phyloP scores from a whole-genome alignment of 179 eudicot species.

The Beta corolliflora region DNA sequence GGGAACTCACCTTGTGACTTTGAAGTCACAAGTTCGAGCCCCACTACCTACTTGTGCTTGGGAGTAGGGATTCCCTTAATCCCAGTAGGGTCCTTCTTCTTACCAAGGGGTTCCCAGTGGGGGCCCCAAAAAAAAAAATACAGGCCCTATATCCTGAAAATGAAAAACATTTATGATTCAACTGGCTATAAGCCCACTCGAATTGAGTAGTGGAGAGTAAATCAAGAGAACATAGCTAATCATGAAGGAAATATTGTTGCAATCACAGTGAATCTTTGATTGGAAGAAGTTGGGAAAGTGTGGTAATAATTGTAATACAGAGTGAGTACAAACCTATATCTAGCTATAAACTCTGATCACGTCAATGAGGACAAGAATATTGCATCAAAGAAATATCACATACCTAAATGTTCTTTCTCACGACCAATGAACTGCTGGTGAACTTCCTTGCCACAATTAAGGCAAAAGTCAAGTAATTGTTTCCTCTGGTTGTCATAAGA shows the following conservation, averaged over 20 bases:
- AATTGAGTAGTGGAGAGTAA: neutral
- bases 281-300: neutral
- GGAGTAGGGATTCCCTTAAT: too few species aligned
- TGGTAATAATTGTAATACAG: neutral
- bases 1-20: too few species aligned
- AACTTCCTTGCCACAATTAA: conserved; percentile 82
- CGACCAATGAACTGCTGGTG: conserved; percentile 51
- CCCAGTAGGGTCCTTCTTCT: too few species aligned
- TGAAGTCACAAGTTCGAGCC: too few species aligned
- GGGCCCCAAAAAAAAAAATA: too few species aligned
- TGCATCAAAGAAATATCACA: conserved; percentile 8
- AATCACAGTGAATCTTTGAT: neutral
- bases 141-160: too few species aligned
- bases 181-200: neutral
- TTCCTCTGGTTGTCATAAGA: conserved; percentile 59
- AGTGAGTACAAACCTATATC: neutral
- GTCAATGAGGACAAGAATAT: neutral
- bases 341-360: neutral
- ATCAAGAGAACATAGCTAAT: neutral
- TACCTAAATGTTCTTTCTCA: conserved; percentile 59
- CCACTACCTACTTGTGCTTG: too few species aligned
- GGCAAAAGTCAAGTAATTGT: conserved; percentile 61
- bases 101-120: too few species aligned
- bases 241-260: neutral
- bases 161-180: neutral